phyloP scores from a whole-genome alignment of 345 rosid genomes.

The Salix udensis region DNA sequence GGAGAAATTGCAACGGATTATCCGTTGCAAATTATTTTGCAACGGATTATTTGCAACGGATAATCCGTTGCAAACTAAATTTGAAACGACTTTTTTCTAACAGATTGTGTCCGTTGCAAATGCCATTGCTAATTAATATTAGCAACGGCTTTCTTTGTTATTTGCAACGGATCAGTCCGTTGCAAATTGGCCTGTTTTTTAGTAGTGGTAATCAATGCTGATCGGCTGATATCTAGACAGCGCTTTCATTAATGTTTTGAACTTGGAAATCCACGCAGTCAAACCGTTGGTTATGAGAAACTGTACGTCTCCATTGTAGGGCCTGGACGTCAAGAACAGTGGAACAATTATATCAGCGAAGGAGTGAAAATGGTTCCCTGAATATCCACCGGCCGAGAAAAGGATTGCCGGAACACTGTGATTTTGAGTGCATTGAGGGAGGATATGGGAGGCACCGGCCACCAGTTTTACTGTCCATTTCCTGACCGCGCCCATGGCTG shows the following conservation, averaged over 20 bases:
- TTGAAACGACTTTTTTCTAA: rapidly evolving
- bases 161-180: no score
- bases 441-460: conserved; percentile 11
- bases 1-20: no score
- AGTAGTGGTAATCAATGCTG: no score
- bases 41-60: no score
- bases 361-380: conserved; percentile 77
- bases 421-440: conserved; percentile 35
- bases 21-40: no score
- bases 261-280: conserved; percentile 28
- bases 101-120: no score
- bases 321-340: conserved; percentile 49
- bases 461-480: conserved; percentile 59
- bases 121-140: no score
- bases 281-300: conserved; percentile 52
- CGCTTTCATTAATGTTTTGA: no score
- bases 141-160: no score
- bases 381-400: conserved; percentile 72
- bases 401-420: conserved; percentile 60
- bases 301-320: conserved; percentile 56
- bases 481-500: conserved; percentile 44
- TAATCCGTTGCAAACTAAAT: no score
- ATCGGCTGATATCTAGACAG: no score
- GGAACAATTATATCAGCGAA: conserved; percentile 74
- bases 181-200: no score